Base-by-base conservation (phyloP, 2,329 filamentous ascomycete species). In the Trichoderma koningiopsis region DNA sequence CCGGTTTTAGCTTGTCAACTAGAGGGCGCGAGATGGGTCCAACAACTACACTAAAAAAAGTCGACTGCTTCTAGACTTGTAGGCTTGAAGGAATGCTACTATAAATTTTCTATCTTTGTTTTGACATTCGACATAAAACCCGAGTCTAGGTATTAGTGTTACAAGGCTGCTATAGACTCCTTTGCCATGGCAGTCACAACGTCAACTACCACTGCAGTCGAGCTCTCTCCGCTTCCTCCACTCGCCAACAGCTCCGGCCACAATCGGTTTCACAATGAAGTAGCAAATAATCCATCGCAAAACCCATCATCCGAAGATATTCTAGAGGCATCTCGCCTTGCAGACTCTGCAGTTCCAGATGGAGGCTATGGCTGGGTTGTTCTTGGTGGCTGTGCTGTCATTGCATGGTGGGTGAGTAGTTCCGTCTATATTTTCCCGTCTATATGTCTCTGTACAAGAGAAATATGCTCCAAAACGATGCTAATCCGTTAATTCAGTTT, bases 401-500 rank as follows among this genome's bases (percentile, higher is more conserved):
- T 77, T 0, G 63, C 74, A 0, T 77, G 85, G 79, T 88, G 85
- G 86, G 68, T 69, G 35, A 31, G 68, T 69, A 66, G 4, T 24
- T 11, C n/a, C 13, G 4, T 24, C n/a, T 10, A 4, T 16, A 52
- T 55, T 5, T 67, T 27, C 27, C 29, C n/a, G n/a, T 3, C 2
- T 24, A n/a, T n/a, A n/a, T n/a, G n/a, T n/a, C n/a, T 19, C 13
- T 29, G 6, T 37, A 27, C 7, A 6, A 35, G 4, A 29, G n/a
- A 14, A n/a, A n/a, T 19, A 49, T 19, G 53, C n/a, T 11, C 11
- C 29, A n/a, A 56, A 13, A 7, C 16, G 37, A 5, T n/a, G 10
- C 37, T 66, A 35, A 66, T 55, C 13, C 19, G 31, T 29, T 16
- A 22, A n/a, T 27, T 14, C 57, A 69, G 68, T 83, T 85, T 60